Base-by-base conservation (phyloP, 352 stramenopile species). In the Globisporangium alternatum region DNA sequence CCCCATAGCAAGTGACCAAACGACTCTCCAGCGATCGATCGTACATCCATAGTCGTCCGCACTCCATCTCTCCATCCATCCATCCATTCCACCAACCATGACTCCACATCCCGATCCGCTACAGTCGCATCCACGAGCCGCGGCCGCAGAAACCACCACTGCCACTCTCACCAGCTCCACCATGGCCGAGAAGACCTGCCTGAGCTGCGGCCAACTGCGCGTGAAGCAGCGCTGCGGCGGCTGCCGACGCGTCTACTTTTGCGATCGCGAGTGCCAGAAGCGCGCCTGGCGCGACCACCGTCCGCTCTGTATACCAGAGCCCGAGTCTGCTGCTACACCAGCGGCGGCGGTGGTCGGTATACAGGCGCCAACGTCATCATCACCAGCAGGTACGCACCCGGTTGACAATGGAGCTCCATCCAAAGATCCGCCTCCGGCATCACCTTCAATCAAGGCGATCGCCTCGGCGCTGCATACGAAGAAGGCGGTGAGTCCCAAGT, bases 181-280 rank as follows among this genome's bases (percentile, higher is more conserved):
- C 52, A 19, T 41, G 35, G 54, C 53, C 19, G 41, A 49, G 30
- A 53, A 61, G 31, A 45, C 21, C 10, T 91, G 85, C 45, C 74
- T 82, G 2, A 64, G 65, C 17, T 93, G 85, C 57, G 74, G 80
- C 9, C 62, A 66, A 35, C 2, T 10, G 15, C 66, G 72, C 51
- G 82, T 81, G 25, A 87, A 86, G 62, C 90, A 86, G 68, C 81
- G 85, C 70, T 93, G 84, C 66, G 86, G 86, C 44, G 79, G 79
- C 55, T 95, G 86, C 51, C 75, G 75, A 8, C 47, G 60, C 62
- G 86, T 91, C 28, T 89, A 81, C 72, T 95, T 95, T 64, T 93
- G 84, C 69, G 78, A 81, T 62, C 83, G 80, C 56, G 76, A 87
- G 39, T 95, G 86, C 66, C 86, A 95, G 64, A 79, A 76, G 60